These are phyloP conservation scores for Pseudozyma pruni DNA, from an alignment of 1,284 basidiomycete species.

Conservation along the genomic window DNA sequence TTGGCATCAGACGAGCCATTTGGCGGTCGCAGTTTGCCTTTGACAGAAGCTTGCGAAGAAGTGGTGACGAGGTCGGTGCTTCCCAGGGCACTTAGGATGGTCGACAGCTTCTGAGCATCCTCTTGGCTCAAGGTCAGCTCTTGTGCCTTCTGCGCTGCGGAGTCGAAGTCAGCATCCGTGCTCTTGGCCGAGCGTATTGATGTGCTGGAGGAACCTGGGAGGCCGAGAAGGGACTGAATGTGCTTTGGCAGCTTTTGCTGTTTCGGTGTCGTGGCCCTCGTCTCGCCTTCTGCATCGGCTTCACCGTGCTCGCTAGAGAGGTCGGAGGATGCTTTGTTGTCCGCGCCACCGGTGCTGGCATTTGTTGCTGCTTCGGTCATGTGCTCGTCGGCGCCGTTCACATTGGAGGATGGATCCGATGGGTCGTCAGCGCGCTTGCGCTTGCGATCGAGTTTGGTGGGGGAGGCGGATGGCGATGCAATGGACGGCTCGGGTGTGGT, in stretches of 20 bases:
- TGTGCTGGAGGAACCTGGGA: slow-evolving; percentile 19
- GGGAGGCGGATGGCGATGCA: slow-evolving; percentile 28
- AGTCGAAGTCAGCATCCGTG: not conserved
- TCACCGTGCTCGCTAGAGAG: not conserved
- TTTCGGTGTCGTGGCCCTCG: not conserved
- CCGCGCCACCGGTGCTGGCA: not conserved
- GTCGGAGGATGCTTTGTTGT: not conserved
- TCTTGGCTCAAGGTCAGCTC: slow-evolving; percentile 22
- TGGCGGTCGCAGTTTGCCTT: slow-evolving; percentile 12
- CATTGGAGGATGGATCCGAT: slow-evolving; percentile 2
- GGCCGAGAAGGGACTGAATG: slow-evolving; percentile 29
- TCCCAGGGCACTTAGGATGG: slow-evolving; percentile 17
- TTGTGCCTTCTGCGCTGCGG: slow-evolving; percentile 9
- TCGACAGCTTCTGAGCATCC: slow-evolving; percentile 21
- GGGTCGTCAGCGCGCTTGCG: slow-evolving; percentile 35
- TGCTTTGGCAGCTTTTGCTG: slow-evolving; percentile 19
- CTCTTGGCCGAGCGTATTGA: not conserved
- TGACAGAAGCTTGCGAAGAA: slow-evolving; percentile 1
- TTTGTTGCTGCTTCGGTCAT: not conserved
- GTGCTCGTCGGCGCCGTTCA: slow-evolving; percentile 10
- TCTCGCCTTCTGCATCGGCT: not conserved
- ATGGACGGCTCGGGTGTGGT: slow-evolving; percentile 39
- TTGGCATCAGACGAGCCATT: not conserved
- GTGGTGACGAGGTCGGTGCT: slow-evolving; percentile 4
- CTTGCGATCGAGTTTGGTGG: slow-evolving; percentile 39